Base-by-base conservation (phyloP, 2,329 filamentous ascomycete genomes). In the Claviceps maximensis region DNA sequence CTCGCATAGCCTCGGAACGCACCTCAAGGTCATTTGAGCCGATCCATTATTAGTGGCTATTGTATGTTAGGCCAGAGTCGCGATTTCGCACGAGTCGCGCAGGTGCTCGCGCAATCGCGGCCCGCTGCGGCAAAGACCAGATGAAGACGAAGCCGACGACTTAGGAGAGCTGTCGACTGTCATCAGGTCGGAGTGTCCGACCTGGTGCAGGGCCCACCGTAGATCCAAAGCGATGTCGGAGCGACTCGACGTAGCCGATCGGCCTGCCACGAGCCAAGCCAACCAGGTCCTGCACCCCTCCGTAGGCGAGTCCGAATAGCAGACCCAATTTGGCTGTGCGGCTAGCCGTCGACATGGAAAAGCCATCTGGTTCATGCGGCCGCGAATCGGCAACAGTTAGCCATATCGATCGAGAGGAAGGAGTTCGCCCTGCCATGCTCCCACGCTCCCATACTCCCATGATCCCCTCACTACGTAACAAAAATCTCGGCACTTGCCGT, bases 241-340 rank as follows among this genome's bases (percentile, higher is more conserved):
- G 60, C 60, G 82, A 86, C 54, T 88, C 82, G 56, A 94, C 71
- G 65, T 94, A 95, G 21, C 81, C 80, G 36, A 90, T 79, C 52
- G 75, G 79, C 61, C 86, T 82, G 52, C 88, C 89, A 65, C 81
- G 84, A 51, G 80, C 70, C 55, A 83, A 73, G 51, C 82, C 81
- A 36, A 93, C 67, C 12, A 76, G 70, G 70, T 97, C 91, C 69
- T 97, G 90, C 54, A 85, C 67, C 40, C 91, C 72, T 25, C 91
- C 91, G 69, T 89, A 97, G 8, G 73, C 79, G 38, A 95, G 64
- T 21, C 91, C 90, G 58, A 89, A 83, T 59, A 86, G 74, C 47
- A 96, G 72, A 1, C 89, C 91, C 60, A 86, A 80, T 64, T 83
- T 87, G 50, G 89, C 89, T 45, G 88, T 93, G 57, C 85, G 79